Percentiles rank a stretch among this genome's conserved stretches.
Evolutionary conservation across 306 rosid species (phyloP).

Genomic region (Pyrus bretschneideri): DNA sequence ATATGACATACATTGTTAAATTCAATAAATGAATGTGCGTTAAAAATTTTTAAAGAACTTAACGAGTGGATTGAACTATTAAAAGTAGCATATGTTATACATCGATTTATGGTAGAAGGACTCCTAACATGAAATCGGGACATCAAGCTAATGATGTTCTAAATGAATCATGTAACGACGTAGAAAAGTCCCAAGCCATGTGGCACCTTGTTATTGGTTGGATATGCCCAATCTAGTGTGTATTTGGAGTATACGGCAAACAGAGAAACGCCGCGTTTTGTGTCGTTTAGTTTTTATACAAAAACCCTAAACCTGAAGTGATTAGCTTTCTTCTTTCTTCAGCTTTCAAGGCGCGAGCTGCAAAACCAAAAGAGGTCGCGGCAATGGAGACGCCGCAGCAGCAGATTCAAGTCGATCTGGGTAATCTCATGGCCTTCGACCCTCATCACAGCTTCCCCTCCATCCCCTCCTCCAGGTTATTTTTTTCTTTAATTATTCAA

Average conservation of each 20-base stretch:
- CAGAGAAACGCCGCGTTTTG: neutral
- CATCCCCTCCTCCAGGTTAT: conserved; percentile 36
- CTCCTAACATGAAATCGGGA: too few relatives aligned
- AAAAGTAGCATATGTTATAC: too few relatives aligned
- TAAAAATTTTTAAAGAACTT: too few relatives aligned
- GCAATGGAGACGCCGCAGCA: conserved; percentile 25
- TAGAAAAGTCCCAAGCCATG: too few relatives aligned
- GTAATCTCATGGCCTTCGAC: conserved; percentile 62
- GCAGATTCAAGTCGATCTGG: conserved; percentile 53
- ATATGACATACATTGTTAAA: too few relatives aligned
- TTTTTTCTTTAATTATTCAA: neutral
- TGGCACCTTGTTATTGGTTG: too few relatives aligned
- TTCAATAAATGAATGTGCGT: too few relatives aligned
- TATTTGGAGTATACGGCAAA: neutral
- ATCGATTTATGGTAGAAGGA: too few relatives aligned
- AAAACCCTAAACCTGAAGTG: neutral
- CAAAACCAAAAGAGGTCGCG: neutral
- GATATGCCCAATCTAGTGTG: neutral
- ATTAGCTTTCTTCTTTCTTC: neutral
- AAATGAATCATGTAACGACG: too few relatives aligned
- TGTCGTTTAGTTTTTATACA: neutral
- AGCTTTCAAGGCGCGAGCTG: neutral
- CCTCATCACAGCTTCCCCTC: conserved; percentile 45
- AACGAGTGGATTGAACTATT: too few relatives aligned
- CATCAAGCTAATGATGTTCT: too few relatives aligned